These are phyloP conservation scores for Tricholoma furcatifolium DNA, from an alignment of 768 basidiomycete species.

Conservation along the genomic window DNA sequence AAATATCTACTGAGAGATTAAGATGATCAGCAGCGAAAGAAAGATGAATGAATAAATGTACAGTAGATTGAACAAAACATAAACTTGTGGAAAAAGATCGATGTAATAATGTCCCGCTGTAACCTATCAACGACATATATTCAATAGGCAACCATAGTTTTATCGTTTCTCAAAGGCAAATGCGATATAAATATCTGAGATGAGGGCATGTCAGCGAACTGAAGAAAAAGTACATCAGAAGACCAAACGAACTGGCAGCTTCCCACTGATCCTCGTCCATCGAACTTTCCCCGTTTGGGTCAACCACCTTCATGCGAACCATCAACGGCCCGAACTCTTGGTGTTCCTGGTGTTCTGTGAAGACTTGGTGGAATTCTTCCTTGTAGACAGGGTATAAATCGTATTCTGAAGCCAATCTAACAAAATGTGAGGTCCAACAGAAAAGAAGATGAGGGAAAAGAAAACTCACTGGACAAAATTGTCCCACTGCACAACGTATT, in stretches of 20 bases:
- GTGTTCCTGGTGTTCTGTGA: constrained; percentile 75
- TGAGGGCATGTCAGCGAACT: constrained; percentile 5
- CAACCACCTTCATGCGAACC: constrained; percentile 89
- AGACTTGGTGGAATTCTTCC: constrained; percentile 89
- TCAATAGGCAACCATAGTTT: constrained; percentile 1
- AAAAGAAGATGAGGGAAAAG: constrained; percentile 8
- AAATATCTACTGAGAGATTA: constrained; percentile 13
- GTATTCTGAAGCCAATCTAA: constrained; percentile 83
- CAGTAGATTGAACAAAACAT: neutral
- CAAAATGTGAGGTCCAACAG: neutral
- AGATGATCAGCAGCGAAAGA: neutral
- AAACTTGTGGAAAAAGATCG: neutral
- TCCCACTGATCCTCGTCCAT: constrained; percentile 98
- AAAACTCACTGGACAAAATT: constrained; percentile 84
- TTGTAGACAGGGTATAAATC: constrained; percentile 72
- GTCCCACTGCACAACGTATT: constrained; percentile 96
- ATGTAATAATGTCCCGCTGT: neutral
- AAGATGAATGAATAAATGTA: constrained; percentile 1
- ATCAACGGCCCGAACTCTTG: constrained; percentile 82
- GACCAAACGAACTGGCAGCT: constrained; percentile 81
- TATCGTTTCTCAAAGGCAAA: constrained; percentile 84
- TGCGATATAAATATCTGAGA: constrained; percentile 89
- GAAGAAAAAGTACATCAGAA: neutral
- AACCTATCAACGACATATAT: neutral
- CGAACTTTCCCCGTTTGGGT: constrained; percentile 79